Conservation (phyloP, 1,284 basidiomycete species). For the Exsudoporus floridanus region DNA sequence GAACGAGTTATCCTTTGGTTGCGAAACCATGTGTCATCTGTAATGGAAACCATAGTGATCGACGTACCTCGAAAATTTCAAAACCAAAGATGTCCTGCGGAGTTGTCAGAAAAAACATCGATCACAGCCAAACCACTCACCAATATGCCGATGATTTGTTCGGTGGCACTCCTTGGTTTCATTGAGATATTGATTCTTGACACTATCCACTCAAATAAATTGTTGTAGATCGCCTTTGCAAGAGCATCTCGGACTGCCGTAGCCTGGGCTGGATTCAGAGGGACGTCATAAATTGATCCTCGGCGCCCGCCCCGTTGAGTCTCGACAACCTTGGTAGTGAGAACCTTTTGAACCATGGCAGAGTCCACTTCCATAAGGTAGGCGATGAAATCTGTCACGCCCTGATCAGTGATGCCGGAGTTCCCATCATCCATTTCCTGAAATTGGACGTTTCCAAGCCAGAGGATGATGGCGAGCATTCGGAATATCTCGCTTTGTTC, state of each 20-base stretch:
- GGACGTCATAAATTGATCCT: conserved; percentile 96
- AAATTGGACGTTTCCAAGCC: conserved; percentile 96
- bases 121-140: conserved; percentile 39
- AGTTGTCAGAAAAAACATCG: conserved; percentile 7
- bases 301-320: conserved; percentile 89
- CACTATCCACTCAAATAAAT: conserved; percentile 99
- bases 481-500: conserved; percentile 95
- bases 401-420: conserved; percentile 76
- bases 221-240: conserved; percentile 97
- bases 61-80: conserved; percentile 87
- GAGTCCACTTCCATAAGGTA: conserved; percentile 92
- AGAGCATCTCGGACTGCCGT: conserved; percentile 87
- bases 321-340: conserved; percentile 88
- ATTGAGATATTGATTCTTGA: conserved; percentile 94
- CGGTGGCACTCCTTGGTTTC: conserved; percentile 75
- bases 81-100: conserved; percentile 93
- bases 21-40: background rate
- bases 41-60: background rate
- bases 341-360: conserved; percentile 78
- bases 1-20: conserved; percentile 90
- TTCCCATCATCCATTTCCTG: conserved; percentile 89
- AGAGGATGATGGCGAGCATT: conserved; percentile 90
- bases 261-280: conserved; percentile 93
- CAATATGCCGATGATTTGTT: conserved; percentile 94
- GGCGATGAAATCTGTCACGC: conserved; percentile 93